phyloP scores from a whole-genome alignment of 2,329 filamentous ascomycete genomes.

The Claviceps digitariae region DNA sequence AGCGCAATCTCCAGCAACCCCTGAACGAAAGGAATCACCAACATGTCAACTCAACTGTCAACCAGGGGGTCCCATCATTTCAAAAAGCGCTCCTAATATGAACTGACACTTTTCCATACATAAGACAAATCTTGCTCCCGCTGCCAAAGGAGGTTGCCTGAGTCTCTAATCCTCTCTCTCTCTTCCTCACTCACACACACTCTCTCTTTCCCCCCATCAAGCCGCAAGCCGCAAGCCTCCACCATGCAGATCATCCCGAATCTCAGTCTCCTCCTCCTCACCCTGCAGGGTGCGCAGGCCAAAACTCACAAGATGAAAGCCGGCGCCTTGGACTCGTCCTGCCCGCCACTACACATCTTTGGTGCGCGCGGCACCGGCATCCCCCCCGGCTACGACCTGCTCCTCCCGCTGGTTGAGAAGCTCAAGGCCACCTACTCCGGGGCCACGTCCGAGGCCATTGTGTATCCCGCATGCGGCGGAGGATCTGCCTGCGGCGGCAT shows the following conservation, averaged over 20 bases:
- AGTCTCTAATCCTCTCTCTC: too few species aligned
- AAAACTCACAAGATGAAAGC: too few species aligned
- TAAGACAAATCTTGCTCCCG: too few species aligned
- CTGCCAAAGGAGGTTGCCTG: too few species aligned
- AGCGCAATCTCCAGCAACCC: too few species aligned
- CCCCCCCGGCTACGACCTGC: constrained; percentile 36
- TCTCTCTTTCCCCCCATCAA: too few species aligned
- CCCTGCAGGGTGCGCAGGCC: not conserved
- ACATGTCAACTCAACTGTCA: too few species aligned
- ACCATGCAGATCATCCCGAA: not conserved
- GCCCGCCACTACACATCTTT: constrained; percentile 26
- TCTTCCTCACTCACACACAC: too few species aligned
- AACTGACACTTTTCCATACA: too few species aligned
- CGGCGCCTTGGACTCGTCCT: not conserved
- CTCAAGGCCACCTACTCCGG: constrained; percentile 34
- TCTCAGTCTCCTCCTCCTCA: not conserved
- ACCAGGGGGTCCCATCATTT: too few species aligned
- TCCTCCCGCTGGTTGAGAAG: constrained; percentile 34
- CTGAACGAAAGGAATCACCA: too few species aligned
- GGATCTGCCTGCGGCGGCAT: constrained; percentile 42
- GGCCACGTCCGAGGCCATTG: constrained; percentile 39
- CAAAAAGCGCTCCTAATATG: too few species aligned
- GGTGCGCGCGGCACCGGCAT: constrained; percentile 36
- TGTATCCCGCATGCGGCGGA: constrained; percentile 50
- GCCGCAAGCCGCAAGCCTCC: not conserved